Conservation (phyloP, 1,139 yeast species). For the Waltiozyma solani region DNA sequence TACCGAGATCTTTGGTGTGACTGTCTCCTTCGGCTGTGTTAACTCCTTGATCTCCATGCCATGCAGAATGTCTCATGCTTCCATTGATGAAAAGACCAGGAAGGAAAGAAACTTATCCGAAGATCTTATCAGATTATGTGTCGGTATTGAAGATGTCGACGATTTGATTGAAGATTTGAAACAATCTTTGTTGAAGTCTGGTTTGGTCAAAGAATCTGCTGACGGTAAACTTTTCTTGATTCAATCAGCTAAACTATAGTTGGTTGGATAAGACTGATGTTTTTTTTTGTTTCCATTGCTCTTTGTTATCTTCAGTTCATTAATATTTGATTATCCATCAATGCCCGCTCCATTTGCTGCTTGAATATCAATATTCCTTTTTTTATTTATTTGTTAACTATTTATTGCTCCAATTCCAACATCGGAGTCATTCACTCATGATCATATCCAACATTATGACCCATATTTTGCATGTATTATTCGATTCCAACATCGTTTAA, state of each 20-base stretch:
- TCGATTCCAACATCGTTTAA: conserved; percentile 6
- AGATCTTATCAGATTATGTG: conserved; percentile 78
- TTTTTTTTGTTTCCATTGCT: neutral
- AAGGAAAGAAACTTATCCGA: conserved; percentile 87
- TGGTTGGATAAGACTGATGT: neutral
- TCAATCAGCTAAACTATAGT: conserved; percentile 12
- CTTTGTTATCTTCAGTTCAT: neutral
- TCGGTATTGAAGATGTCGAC: conserved; percentile 45
- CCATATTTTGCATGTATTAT: neutral
- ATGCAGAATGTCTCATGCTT: conserved; percentile 94
- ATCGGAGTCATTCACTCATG: conserved; percentile 1
- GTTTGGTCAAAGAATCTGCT: conserved; percentile 24
- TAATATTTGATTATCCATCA: no score
- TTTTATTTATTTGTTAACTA: neutral
- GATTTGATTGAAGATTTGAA: conserved; percentile 67
- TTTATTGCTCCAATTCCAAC: conserved; percentile 8
- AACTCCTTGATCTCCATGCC: conserved; percentile 89
- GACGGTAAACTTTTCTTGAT: conserved; percentile 17
- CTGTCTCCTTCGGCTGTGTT: conserved; percentile 92
- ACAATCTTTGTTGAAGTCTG: conserved; percentile 57
- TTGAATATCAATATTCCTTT: conserved; percentile 3
- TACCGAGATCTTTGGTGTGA: conserved; percentile 73
- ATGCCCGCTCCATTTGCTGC: no score
- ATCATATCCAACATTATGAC: conserved; percentile 2
- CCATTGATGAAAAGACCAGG: conserved; percentile 80